These are phyloP conservation scores for Phytophthora nicotianae DNA, from an alignment of 352 stramenopile genomes.

Conservation along the genomic window DNA sequence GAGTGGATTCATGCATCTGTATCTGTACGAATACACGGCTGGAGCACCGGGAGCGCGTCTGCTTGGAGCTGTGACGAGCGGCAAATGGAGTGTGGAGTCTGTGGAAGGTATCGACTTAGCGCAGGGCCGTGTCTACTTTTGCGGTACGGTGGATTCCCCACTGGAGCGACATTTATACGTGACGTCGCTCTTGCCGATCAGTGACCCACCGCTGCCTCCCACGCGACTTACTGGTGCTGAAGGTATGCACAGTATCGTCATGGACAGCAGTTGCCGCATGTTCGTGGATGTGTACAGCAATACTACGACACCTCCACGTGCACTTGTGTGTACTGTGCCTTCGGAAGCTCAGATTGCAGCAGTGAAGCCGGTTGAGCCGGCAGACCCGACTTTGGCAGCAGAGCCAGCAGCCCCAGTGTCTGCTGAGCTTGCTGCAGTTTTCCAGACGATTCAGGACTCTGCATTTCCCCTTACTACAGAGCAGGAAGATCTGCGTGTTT, in stretches of 20 bases:
- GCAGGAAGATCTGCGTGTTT: constrained; percentile 65
- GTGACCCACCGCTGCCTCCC: constrained; percentile 45
- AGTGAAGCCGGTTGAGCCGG: constrained; percentile 23
- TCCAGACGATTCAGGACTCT: constrained; percentile 44
- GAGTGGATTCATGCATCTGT: constrained; percentile 95
- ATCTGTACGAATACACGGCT: constrained; percentile 93
- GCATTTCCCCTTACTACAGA: constrained; percentile 60
- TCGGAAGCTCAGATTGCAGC: constrained; percentile 45
- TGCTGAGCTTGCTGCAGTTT: constrained; percentile 34
- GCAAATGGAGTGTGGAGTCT: constrained; percentile 79
- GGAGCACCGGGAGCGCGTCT: constrained; percentile 41
- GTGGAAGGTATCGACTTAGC: constrained; percentile 83
- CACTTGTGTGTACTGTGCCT: constrained; percentile 57
- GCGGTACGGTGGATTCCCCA: constrained; percentile 83
- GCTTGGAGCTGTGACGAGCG: constrained; percentile 67
- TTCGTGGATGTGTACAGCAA: constrained; percentile 89
- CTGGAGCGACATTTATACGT: constrained; percentile 94
- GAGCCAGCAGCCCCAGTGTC: constrained; percentile 5
- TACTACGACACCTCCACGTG: constrained; percentile 65
- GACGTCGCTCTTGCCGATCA: constrained; percentile 59
- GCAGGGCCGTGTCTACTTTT: constrained; percentile 89
- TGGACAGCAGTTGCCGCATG: constrained; percentile 84
- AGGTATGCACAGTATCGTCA: constrained; percentile 91
- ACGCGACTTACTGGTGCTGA: constrained; percentile 76
- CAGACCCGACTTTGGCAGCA: constrained; percentile 18